Evolutionary conservation across 352 stramenopile species (phyloP), one percentile per base, ranked within the genome.

Genomic region (Globisporangium splendens): DNA sequence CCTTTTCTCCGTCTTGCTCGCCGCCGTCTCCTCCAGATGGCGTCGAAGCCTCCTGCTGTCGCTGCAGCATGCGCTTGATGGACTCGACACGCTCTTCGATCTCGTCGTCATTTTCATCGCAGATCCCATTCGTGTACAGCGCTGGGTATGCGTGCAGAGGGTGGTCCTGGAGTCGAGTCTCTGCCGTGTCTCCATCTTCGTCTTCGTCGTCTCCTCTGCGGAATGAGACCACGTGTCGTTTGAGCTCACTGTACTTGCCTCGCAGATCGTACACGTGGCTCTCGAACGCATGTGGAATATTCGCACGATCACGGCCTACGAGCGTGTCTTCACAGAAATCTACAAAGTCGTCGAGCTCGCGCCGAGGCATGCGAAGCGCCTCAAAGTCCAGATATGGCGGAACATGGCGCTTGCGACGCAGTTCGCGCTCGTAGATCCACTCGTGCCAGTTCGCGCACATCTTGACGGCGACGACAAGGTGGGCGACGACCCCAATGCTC

Each of bases 361-460:
- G 65, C 12, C 83, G 78, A 39, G 63, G 68, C 1, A 92, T 39
- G 1, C 20, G 18, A 14, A 64, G 59, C 28, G 59, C 63, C 5
- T 63, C 57, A 0, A 39, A 33, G 1, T 52, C 31, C 1, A 59
- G 50, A 17, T 62, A 65, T 18, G 76, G 65, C 0, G 61, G 54
- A 39, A 69, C 53, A 41, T 72, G 60, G 31, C 47, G 61, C 50
- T 48, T 51, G 33, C 65, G 56, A 0, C 50, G 44, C 17, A 62
- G 49, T 6, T 72, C 55, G 3, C 62, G 66, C 47, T 92, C 72
- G 52, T 90, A 93, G 50, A 89, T 73, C 83, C 81, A 95, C 51
- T 91, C 76, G 58, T 85, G 77, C 85, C 85, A 95, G 50, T 87
- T 85, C 0, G 75, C 80, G 57, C 77, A 89, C 64, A 95, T 70